phyloP scores from a whole-genome alignment of 495 filamentous ascomycete genomes.

The Penicillium pulvis region DNA sequence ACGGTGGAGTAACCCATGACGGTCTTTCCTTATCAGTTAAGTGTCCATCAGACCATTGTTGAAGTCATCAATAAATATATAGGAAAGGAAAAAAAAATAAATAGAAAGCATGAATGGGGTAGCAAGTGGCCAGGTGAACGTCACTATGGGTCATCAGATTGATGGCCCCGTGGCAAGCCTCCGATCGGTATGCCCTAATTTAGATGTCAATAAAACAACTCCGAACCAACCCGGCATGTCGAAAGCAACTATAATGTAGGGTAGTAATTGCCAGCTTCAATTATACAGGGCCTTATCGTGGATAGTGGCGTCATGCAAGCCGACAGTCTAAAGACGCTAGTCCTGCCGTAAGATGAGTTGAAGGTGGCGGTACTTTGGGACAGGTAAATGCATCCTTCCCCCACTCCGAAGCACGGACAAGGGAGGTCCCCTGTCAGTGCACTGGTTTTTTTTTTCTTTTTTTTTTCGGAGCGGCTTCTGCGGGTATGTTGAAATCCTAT shows the following conservation, averaged over 20 bases:
- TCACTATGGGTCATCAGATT: neutral
- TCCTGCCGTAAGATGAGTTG: constrained; percentile 1
- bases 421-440: constrained; percentile 2
- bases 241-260: neutral
- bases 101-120: neutral
- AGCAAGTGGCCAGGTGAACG: neutral
- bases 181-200: neutral
- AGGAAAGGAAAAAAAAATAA: neutral
- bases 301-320: neutral
- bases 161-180: neutral
- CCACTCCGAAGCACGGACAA: constrained; percentile 2
- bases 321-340: neutral
- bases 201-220: neutral
- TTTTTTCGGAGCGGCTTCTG: constrained; percentile 25
- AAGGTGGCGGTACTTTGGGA: constrained; percentile 5
- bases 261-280: neutral
- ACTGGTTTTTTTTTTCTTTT: neutral
- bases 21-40: constrained; percentile 4
- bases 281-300: neutral
- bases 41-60: neutral
- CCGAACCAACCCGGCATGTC: neutral
- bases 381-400: neutral
- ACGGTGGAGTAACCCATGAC: constrained; percentile 5
- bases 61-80: neutral
- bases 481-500: constrained; percentile 19